Conservation (phyloP, 78 protist genomes). For the Dictyostelium purpureum region DNA sequence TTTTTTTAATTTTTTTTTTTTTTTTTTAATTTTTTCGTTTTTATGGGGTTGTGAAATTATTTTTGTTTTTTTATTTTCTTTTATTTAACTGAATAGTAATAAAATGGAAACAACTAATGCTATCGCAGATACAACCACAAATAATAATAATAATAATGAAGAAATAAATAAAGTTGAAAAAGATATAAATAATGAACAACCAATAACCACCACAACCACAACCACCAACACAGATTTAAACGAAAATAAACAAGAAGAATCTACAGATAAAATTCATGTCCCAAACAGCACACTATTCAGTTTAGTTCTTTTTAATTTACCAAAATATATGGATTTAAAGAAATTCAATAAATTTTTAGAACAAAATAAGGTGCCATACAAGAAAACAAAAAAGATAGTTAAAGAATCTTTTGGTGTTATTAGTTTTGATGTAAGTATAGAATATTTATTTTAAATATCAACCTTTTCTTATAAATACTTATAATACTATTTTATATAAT, state of each 20-base stretch:
- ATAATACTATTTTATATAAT: background rate
- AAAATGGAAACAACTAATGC: background rate
- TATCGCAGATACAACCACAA: background rate
- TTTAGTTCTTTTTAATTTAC: constrained; percentile 26
- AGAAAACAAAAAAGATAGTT: constrained; percentile 23
- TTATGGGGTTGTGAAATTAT: too few relatives aligned
- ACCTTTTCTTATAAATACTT: background rate
- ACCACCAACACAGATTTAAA: too few relatives aligned
- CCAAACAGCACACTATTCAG: background rate
- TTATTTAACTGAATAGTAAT: background rate
- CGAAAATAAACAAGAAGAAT: background rate
- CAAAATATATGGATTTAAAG: constrained; percentile 33
- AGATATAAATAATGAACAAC: background rate
- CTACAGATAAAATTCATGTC: background rate
- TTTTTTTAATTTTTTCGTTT: background rate
- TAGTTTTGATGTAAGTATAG: constrained; percentile 10
- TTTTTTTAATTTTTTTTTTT: background rate
- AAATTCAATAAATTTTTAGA: constrained; percentile 26
- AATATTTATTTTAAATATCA: background rate
- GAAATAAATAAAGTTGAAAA: background rate
- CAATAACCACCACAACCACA: background rate
- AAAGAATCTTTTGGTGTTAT: constrained; percentile 25
- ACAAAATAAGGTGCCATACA: background rate
- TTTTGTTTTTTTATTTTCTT: background rate
- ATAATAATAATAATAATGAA: too few relatives aligned